Base-by-base conservation (phyloP, 805 yeast genomes). In the Cyberlindnera lachancei region DNA sequence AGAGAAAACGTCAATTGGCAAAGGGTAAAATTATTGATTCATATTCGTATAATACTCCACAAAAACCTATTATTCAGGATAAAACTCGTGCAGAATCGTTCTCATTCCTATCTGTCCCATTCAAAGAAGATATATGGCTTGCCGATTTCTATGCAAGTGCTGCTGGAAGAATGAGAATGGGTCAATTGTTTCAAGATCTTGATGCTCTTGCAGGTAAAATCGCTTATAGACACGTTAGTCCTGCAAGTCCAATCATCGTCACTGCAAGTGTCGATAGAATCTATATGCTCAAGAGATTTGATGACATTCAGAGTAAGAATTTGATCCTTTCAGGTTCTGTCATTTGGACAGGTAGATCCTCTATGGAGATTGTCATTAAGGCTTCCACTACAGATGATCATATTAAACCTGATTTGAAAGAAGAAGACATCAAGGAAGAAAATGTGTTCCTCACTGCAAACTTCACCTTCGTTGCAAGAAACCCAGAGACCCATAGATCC, bases 211-310 rank as follows among this genome's bases (percentile, higher is more conserved):
- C 96, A 3, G 97, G 96, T 22, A 76, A 90, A 52, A 87, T 88
- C 48, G 95, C 95, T 15, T 83, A 87, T 56, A 72, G 83, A 50
- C 96, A 88, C 55, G 84, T 94, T 59, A 68, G 81, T n/a, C 97
- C 97, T 0, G 94, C 95, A 0, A 87, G 83, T 53, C 96, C 97
- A 9, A 86, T 87, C 57, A 82, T 88, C 53, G 97, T 88, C 26
- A 88, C 97, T 8, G 96, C 96, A 1, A 78, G 92, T 18, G 96
- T 88, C 18, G 96, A 90, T 59, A 66, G 96, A 42, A 85, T 88
- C 44, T 82, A 83, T 53, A 77, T 88, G 75, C 74, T 86, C 37
- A 82, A 81, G 56, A 78, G 86, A 45, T 73, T 87, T 25, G 95
- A 86, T 48, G 85, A 79, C 47, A 74, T 87, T 40, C 65, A 68